phyloP scores from a whole-genome alignment of 768 basidiomycete genomes.

The Boletus reticulatus region DNA sequence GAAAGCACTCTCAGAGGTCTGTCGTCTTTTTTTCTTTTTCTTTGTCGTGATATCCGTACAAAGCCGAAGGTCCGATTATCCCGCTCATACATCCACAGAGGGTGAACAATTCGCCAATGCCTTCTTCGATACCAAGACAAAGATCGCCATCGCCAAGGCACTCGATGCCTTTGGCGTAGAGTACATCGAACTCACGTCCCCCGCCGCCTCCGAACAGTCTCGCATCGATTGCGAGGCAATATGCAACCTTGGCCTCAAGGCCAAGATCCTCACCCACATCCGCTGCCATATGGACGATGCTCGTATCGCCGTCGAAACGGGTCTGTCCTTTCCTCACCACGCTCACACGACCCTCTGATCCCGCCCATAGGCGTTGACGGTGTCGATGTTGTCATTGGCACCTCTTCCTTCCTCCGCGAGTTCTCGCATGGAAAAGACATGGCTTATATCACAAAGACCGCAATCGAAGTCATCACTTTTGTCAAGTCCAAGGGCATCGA shows the following conservation, averaged over 20 bases:
- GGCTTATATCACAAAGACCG: slow-evolving; percentile 98
- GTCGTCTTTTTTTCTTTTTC: slow-evolving; percentile 22
- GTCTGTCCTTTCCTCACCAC: slow-evolving; percentile 38
- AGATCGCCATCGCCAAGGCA: slow-evolving; percentile 98
- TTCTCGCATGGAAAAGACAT: slow-evolving; percentile 99
- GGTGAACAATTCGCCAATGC: slow-evolving; percentile 99
- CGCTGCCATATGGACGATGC: slow-evolving; percentile 99
- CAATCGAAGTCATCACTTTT: slow-evolving; percentile 97
- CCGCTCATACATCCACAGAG: slow-evolving; percentile 49
- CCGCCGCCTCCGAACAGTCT: slow-evolving; percentile 96
- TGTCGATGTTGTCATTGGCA: slow-evolving; percentile 98
- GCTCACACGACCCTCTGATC: neutral
- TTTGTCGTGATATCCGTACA: neutral
- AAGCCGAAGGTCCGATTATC: slow-evolving; percentile 15
- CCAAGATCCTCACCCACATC: slow-evolving; percentile 98
- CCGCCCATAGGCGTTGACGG: slow-evolving; percentile 81
- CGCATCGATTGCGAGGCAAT: slow-evolving; percentile 94
- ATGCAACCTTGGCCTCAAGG: slow-evolving; percentile 96
- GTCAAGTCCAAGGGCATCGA: slow-evolving; percentile 99
- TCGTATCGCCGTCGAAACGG: slow-evolving; percentile 96
- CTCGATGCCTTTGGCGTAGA: slow-evolving; percentile 99
- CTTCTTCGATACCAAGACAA: slow-evolving; percentile 99
- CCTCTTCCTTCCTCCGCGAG: slow-evolving; percentile 97
- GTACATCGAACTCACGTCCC: slow-evolving; percentile 98
- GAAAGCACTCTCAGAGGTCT: slow-evolving; percentile 93